These are phyloP conservation scores for Fusarium tjaetaba DNA, from an alignment of 2,329 filamentous ascomycete genomes.

Conservation along the genomic window DNA sequence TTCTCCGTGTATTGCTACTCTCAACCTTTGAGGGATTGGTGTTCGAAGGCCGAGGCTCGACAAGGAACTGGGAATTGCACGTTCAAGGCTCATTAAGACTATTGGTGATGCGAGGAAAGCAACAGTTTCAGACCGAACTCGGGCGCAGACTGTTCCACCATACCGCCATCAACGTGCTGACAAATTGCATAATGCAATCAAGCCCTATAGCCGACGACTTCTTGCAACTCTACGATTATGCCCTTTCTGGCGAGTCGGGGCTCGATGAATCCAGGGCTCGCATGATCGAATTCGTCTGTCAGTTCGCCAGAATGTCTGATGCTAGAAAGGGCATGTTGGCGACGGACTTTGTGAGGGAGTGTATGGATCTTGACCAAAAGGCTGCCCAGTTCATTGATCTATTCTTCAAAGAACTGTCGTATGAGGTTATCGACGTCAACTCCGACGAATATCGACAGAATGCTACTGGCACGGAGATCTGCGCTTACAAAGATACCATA, in stretches of 20 bases:
- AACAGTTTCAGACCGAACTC: not conserved
- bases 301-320: not conserved
- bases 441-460: not conserved
- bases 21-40: not conserved
- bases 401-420: not conserved
- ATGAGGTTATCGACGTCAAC: not conserved
- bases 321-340: not conserved
- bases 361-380: not conserved
- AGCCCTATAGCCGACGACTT: not conserved
- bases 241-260: not conserved
- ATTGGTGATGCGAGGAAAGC: not conserved
- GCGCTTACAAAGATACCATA: not conserved
- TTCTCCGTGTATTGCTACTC: not conserved
- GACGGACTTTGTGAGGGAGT: not conserved
- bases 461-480: not conserved
- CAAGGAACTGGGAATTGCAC: not conserved
- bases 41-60: not conserved
- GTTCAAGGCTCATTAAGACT: not conserved
- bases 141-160: not conserved
- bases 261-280: not conserved
- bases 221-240: not conserved
- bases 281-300: not conserved
- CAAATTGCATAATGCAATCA: constrained; percentile 1
- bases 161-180: not conserved
- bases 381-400: not conserved